Evolutionary conservation across 2,329 filamentous ascomycete genomes (phyloP), one percentile per base, ranked within the genome.

Genomic region (Phialophora macrospora): DNA sequence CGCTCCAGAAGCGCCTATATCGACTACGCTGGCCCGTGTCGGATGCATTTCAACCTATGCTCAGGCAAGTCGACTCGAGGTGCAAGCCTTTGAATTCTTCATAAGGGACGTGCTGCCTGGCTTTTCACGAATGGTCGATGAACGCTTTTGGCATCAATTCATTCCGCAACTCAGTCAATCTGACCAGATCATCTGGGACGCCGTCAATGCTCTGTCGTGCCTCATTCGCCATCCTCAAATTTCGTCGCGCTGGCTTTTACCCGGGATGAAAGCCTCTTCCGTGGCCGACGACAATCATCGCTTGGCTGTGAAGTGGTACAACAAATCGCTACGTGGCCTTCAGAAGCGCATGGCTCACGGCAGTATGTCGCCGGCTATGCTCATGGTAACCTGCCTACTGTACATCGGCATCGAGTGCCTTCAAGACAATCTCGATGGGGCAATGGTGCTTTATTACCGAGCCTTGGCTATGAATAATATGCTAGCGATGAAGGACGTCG

Each of bases 351-450:
- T 68, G 26, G 48, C 61, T 20, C 44, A 55, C 20, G 34, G 49
- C 6, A 60, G 4, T 26, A 28, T 38, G 14, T 61, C 54, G 48
- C 62, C 55, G 9, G 54, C 34, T 2, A 52, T 51, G 34, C 34
- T 32, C 28, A 38, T 60, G 14, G 64, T 68, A 12, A 62, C 66
- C n/a, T 60, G 51, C 41, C 62, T 68, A n/a, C 38, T 68, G 7
- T 68, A 68, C 59, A 68, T 60, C 22, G 56, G 66, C 22, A 63
- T 68, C 38, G 66, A 68, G 32, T 68, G 63, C 34, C 49, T 68
- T 30, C 59, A 58, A 54, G 55, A 63, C 49, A 63, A 68, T 38
- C 26, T 60, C 1, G 55, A 22, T 6, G 63, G 38, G 28, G 63
- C 63, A 22, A 30, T 56, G 12, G 30, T 63, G 17, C 52, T 68